These are phyloP conservation scores for Plasmodiophora brassicae DNA, from an alignment of 208 protist genomes.

Conservation along the genomic window DNA sequence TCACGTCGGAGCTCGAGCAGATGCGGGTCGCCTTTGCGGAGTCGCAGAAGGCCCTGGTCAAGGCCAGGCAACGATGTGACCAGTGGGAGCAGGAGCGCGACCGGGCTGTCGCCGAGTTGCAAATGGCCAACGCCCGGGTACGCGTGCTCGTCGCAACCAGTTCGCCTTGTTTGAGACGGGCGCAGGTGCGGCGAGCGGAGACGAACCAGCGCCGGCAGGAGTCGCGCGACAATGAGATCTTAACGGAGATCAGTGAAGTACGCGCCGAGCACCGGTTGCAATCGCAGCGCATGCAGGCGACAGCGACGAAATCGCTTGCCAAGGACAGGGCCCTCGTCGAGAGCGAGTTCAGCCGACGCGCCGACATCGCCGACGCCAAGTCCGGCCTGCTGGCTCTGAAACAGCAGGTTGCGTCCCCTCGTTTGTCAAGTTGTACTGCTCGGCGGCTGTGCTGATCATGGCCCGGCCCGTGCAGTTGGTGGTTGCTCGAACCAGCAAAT, in stretches of 20 bases:
- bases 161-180: no score
- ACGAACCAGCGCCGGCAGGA: background rate
- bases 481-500: background rate
- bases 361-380: background rate
- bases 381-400: background rate
- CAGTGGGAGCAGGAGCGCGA: no score
- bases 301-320: background rate
- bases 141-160: no score
- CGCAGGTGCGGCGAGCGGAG: no score
- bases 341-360: background rate
- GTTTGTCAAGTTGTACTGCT: no score
- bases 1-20: background rate
- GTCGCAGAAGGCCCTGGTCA: background rate
- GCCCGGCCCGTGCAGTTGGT: background rate
- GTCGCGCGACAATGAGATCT: background rate
- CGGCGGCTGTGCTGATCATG: no score
- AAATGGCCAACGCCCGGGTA: no score
- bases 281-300: background rate
- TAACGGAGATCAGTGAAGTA: background rate
- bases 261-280: background rate
- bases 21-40: background rate
- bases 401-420: background rate
- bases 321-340: background rate
- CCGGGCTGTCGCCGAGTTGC: no score
- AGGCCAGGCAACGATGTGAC: background rate